Conservation (phyloP, 495 filamentous ascomycete genomes). For the Hyphodiscus hymeniophilus region DNA sequence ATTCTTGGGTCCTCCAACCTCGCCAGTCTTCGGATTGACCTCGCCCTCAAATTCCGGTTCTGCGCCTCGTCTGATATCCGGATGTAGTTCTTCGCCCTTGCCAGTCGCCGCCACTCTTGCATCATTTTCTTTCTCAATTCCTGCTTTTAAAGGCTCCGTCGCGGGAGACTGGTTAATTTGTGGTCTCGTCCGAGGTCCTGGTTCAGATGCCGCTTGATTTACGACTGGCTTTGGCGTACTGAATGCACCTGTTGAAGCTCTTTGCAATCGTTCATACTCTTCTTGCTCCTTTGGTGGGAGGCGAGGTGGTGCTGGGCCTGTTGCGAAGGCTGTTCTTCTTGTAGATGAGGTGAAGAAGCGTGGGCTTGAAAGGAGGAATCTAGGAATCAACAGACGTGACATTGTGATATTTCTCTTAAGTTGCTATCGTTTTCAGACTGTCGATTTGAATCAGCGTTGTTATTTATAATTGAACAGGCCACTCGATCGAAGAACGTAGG, state of each 20-base stretch:
- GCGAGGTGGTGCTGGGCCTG: conserved; percentile 66
- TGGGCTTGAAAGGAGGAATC: conserved; percentile 29
- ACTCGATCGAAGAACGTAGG: too few species aligned
- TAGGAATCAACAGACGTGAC: conserved; percentile 20
- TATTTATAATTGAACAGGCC: too few species aligned
- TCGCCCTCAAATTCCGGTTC: conserved; percentile 93
- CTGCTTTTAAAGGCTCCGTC: conserved; percentile 9
- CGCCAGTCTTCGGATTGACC: conserved; percentile 88
- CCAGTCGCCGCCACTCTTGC: conserved; percentile 40
- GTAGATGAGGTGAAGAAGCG: conserved; percentile 23
- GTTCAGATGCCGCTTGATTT: conserved; percentile 1
- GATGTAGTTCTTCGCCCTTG: conserved; percentile 56
- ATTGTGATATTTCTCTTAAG: conserved; percentile 2
- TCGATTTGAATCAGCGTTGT: too few species aligned
- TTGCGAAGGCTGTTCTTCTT: conserved; percentile 16
- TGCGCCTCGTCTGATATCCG: conserved; percentile 61
- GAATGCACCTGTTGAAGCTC: conserved; percentile 63
- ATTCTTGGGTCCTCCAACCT: conserved; percentile 95
- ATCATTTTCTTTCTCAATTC: conserved; percentile 21
- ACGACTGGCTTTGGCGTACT: conserved; percentile 46
- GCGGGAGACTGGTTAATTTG: conserved; percentile 38
- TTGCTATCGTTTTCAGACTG: neutral
- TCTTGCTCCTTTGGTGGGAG: conserved; percentile 85
- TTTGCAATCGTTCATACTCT: conserved; percentile 82
- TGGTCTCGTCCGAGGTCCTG: conserved; percentile 6